A percentile compares a stretch with the other conserved stretches of the same genome.
phyloP scores from a whole-genome alignment of 2,329 filamentous ascomycete species.

The Colletotrichum sp. region DNA sequence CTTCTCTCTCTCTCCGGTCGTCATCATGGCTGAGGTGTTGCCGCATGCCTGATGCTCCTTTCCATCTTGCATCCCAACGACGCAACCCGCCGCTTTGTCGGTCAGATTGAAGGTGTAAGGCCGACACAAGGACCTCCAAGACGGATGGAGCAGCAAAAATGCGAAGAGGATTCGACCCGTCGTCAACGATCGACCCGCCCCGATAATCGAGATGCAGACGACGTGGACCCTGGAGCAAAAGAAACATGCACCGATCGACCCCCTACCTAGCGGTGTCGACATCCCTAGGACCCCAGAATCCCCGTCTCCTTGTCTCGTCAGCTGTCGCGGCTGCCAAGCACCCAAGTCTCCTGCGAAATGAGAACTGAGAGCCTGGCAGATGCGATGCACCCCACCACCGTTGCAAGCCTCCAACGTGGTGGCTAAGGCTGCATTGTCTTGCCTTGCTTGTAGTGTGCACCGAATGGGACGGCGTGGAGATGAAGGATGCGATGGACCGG shows the following conservation, averaged over 20 bases:
- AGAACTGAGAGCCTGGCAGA: background rate
- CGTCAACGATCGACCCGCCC: background rate
- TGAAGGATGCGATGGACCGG: background rate
- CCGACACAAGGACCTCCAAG: background rate
- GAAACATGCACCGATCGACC: background rate
- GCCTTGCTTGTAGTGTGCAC: background rate
- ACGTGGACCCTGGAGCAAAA: background rate
- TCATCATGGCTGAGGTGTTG: background rate
- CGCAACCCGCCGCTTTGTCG: background rate
- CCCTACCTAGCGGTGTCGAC: background rate
- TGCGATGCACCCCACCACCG: background rate
- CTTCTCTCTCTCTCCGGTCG: background rate
- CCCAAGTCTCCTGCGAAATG: background rate
- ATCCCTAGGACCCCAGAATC: background rate
- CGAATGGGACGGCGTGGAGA: background rate
- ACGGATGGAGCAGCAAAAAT: background rate
- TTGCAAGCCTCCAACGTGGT: background rate
- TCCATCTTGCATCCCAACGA: background rate
- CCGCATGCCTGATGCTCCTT: background rate
- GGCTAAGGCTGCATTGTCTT: background rate
- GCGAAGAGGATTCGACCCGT: background rate
- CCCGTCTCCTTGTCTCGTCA: background rate
- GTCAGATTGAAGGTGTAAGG: background rate
- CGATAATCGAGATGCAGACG: slow-evolving; percentile 1
- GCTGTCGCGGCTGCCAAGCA: background rate